These are phyloP conservation scores for Asterophora parasitica DNA, from an alignment of 768 basidiomycete genomes.

Conservation along the genomic window DNA sequence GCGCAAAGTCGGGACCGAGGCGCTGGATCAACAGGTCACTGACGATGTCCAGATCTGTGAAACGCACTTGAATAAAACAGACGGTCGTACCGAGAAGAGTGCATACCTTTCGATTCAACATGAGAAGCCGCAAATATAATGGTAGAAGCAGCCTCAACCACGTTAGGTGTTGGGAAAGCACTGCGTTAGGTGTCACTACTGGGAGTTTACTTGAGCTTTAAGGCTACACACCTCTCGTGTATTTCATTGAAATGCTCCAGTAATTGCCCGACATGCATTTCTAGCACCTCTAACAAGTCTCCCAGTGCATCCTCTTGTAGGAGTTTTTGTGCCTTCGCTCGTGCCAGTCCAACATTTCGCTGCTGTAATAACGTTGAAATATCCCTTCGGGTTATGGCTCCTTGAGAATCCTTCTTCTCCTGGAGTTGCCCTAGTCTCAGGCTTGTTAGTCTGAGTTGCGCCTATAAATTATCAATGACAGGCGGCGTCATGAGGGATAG, in stretches of 20 bases:
- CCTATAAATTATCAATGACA: conserved; percentile 32
- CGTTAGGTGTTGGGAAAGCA: conserved; percentile 39
- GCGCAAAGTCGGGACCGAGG: conserved; percentile 54
- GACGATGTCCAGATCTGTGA: conserved; percentile 51
- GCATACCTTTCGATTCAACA: conserved; percentile 53
- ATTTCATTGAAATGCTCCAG: conserved; percentile 56
- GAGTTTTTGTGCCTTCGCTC: conserved; percentile 67
- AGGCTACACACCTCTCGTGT: conserved; percentile 38
- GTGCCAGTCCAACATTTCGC: conserved; percentile 56
- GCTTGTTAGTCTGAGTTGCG: conserved; percentile 57
- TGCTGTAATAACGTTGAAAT: conserved; percentile 63
- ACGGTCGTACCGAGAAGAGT: neutral
- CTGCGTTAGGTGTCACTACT: conserved; percentile 21
- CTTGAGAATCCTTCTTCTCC: conserved; percentile 62
- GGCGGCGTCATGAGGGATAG: neutral
- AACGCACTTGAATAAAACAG: conserved; percentile 6
- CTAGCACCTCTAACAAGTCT: conserved; percentile 61
- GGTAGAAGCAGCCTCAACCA: conserved; percentile 66
- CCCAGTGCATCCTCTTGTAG: conserved; percentile 58
- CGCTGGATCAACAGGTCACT: conserved; percentile 51
- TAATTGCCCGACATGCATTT: conserved; percentile 61
- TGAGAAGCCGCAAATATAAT: conserved; percentile 60
- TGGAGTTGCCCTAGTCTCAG: conserved; percentile 67
- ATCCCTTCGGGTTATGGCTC: conserved; percentile 57
- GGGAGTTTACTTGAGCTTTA: conserved; percentile 1